phyloP scores from a whole-genome alignment of 2,329 filamentous ascomycete genomes.

The Xylaria sp. region DNA sequence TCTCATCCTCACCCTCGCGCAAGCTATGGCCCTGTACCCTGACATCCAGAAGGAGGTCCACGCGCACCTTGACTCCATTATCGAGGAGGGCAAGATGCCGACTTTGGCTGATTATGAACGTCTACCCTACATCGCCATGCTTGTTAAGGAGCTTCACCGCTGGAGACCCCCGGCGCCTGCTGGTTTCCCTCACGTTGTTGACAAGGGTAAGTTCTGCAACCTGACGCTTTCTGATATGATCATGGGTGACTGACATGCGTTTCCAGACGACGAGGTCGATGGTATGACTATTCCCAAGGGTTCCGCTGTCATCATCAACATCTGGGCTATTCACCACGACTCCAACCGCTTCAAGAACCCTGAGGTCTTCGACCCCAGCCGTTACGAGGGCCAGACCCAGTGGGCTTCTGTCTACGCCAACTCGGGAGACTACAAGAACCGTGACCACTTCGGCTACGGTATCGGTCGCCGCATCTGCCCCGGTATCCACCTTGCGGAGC shows the following conservation, averaged over 20 bases:
- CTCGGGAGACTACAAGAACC: slow-evolving; percentile 13
- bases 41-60: slow-evolving; percentile 37
- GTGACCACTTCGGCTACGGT: slow-evolving; percentile 35
- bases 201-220: slow-evolving; percentile 14
- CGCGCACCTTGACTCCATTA: slow-evolving; percentile 35
- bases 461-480: slow-evolving; percentile 35
- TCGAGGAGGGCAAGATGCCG: slow-evolving; percentile 34
- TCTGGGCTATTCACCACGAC: slow-evolving; percentile 34
- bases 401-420: slow-evolving; percentile 11
- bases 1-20: slow-evolving; percentile 34
- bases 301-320: slow-evolving; percentile 33
- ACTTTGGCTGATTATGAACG: slow-evolving; percentile 34
- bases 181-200: slow-evolving; percentile 35
- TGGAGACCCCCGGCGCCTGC: slow-evolving; percentile 36
- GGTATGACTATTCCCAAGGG: slow-evolving; percentile 34
- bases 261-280: slow-evolving; percentile 33
- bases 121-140: slow-evolving; percentile 37
- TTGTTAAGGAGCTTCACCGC: slow-evolving; percentile 38
- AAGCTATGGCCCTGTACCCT: slow-evolving; percentile 39
- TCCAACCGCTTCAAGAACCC: slow-evolving; percentile 29
- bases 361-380: slow-evolving; percentile 10
- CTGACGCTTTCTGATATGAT: not conserved
- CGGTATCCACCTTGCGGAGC: slow-evolving; percentile 34
- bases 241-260: not conserved
- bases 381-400: slow-evolving; percentile 19